Base-by-base conservation (phyloP, 805 yeast species). In the Metschnikowia matae region DNA sequence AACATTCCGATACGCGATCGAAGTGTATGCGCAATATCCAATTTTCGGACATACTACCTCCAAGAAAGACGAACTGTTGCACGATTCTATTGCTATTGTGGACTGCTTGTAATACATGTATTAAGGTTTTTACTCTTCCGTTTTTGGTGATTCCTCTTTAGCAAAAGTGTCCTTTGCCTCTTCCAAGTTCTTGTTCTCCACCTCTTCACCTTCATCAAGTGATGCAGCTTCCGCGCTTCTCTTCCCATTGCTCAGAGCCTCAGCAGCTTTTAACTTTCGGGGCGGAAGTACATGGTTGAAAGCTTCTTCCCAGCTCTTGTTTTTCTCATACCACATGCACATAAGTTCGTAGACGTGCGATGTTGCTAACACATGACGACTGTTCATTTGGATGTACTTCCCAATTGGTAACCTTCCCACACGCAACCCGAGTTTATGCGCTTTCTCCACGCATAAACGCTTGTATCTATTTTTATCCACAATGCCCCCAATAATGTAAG, bases 401-500 rank as follows among this genome's bases (percentile, higher is more conserved):
- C 84, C 95, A 49, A 92, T 89, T 4, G 99, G 99, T 46, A 92
- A 75, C 61, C 88, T 79, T 21, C 83, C 91, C 1, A 94, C 87
- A 39, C 74, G 65, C 17, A 92, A 74, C 0, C 91, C 89, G 57
- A 87, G 68, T 51, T 75, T 70, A 56, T 83, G 77, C 0, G 98
- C 98, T 66, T 91, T 94, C 55, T 86, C 78, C 44, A 81, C 75
- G 65, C 99, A 92, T 33, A 92, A 67, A 54, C 77, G 74, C 67
- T 89, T 88, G 70, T 90, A 85, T 59, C 98, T 79, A 52, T 95
- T 95, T 66, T 92, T 92, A 66, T 92, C 99, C 2, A 92, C 98
- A 50, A 92, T 92, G 0, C 98, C 99, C 8, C 99, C 99, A 45
- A 92, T 83, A 40, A 92, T 81, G 59, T 92, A 92, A 0, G 95